Evolutionary conservation across 2,329 filamentous ascomycete species (phyloP), one percentile per base, ranked within the genome.

Genomic region (Aspergillus floridensis): DNA sequence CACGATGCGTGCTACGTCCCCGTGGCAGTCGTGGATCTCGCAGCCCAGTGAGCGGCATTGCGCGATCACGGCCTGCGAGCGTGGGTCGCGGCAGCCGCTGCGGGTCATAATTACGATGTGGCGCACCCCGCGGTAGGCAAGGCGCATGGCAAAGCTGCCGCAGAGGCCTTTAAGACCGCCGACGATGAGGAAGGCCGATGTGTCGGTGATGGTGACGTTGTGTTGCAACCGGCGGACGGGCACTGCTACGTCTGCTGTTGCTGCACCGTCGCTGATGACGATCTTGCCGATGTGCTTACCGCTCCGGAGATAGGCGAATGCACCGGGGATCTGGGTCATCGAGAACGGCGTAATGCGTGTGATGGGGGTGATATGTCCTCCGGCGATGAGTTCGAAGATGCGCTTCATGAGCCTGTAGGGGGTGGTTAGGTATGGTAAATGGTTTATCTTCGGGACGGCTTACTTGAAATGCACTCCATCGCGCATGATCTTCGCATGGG

Each of bases 251-350:
- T 44, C 38, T 19, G 16, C 38, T 7, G 16, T 16, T 8, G 38
- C 38, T 19, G 19, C 38, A 16, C 38, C 54, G 62, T 35, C 73
- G 8, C 63, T 62, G 16, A 79, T 59, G 10, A 78, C 73, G 1
- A 79, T 63, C 61, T 78, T 79, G 4, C 78, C 77, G 1, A 76
- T 71, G 52, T 78, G 76, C 3, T 66, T 64, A 0, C 75, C 76
- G 6, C 65, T 50, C 5, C 71, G 71, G 53, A 79, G 70, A 54
- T 65, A 70, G 2, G 49, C 35, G 19, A 79, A 62, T 0, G 74
- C 76, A 4, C 58, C 54, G 8, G 26, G 14, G 19, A 60, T 47
- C 38, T 63, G 16, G 4, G 16, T 51, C 46, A 56, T 35, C 16
- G 35, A 31, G 44, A 58, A 62, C 5, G 6, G 31, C 10, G 56